Conservation (phyloP, 2,329 filamentous ascomycete genomes). For the Aspergillus sp. region DNA sequence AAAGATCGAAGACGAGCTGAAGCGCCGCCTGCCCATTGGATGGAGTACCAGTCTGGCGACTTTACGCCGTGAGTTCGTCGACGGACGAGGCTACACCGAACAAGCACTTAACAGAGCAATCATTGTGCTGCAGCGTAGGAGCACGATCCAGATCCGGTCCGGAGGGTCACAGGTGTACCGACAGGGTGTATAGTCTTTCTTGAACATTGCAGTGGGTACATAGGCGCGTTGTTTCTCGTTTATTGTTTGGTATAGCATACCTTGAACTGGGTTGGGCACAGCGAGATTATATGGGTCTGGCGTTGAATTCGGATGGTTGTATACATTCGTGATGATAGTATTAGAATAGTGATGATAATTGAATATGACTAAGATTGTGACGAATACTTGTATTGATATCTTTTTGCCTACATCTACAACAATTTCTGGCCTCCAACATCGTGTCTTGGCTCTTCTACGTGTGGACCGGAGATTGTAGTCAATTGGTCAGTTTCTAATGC, state of each 20-base stretch:
- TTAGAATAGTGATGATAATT: slow-evolving; percentile 4
- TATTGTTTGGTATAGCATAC: slow-evolving; percentile 18
- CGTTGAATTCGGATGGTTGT: slow-evolving; percentile 12
- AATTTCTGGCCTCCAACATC: too few relatives aligned
- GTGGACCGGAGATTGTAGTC: too few relatives aligned
- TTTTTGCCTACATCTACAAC: background rate
- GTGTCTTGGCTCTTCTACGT: too few relatives aligned
- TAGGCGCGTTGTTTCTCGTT: slow-evolving; percentile 11
- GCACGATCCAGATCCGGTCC: slow-evolving; percentile 64
- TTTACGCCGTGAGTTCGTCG: slow-evolving; percentile 86
- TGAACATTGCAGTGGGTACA: slow-evolving; percentile 12
- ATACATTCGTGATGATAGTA: slow-evolving; percentile 2
- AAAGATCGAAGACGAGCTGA: slow-evolving; percentile 86
- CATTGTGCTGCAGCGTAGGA: slow-evolving; percentile 82
- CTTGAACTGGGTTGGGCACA: slow-evolving; percentile 24
- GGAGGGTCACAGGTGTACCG: slow-evolving; percentile 56
- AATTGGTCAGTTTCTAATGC: too few relatives aligned
- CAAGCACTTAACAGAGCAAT: slow-evolving; percentile 82
- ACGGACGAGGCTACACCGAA: slow-evolving; percentile 87
- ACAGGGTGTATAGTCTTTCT: slow-evolving; percentile 44
- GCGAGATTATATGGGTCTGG: slow-evolving; percentile 25
- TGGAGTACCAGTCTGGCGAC: slow-evolving; percentile 93
- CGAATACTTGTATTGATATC: background rate
- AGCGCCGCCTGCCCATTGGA: slow-evolving; percentile 85
- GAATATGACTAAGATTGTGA: slow-evolving; percentile 1